Conservation (phyloP, 768 basidiomycete species). For the Clitopilus hobsonii region DNA sequence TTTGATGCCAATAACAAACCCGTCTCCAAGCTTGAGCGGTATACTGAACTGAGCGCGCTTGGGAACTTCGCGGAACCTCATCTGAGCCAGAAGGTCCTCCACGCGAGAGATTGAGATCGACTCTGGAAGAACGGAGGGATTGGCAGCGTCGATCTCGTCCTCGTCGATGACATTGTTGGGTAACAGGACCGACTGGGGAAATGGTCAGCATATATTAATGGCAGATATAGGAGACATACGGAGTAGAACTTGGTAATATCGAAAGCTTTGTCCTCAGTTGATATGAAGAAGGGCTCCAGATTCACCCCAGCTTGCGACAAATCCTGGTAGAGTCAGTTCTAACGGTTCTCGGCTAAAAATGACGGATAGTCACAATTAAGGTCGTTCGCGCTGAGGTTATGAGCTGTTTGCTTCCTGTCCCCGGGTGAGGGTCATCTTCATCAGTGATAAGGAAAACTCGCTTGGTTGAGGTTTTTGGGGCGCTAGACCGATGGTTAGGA, state of each 20-base stretch:
- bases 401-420: conserved; percentile 51
- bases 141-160: conserved; percentile 36
- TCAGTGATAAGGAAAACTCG: conserved; percentile 93
- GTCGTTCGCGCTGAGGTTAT: conserved; percentile 69
- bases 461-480: conserved; percentile 86
- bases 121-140: conserved; percentile 49
- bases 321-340: conserved; percentile 49
- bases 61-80: conserved; percentile 76
- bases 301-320: conserved; percentile 72
- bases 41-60: conserved; percentile 82
- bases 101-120: conserved; percentile 75
- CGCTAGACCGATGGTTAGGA: too few relatives aligned
- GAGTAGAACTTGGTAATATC: conserved; percentile 75
- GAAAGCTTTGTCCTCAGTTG: conserved; percentile 61
- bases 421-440: conserved; percentile 71
- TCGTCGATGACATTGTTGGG: conserved; percentile 49
- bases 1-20: conserved; percentile 75
- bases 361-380: conserved; percentile 50
- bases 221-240: conserved; percentile 33
- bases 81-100: conserved; percentile 72
- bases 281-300: conserved; percentile 89
- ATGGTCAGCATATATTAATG: neutral
- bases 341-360: neutral
- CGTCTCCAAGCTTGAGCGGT: conserved; percentile 73
- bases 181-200: conserved; percentile 55